A percentile compares a stretch with the other conserved stretches of the same genome.
Evolutionary conservation across 2,329 filamentous ascomycete species (phyloP).

Genomic region (Apiospora pterosperma): DNA sequence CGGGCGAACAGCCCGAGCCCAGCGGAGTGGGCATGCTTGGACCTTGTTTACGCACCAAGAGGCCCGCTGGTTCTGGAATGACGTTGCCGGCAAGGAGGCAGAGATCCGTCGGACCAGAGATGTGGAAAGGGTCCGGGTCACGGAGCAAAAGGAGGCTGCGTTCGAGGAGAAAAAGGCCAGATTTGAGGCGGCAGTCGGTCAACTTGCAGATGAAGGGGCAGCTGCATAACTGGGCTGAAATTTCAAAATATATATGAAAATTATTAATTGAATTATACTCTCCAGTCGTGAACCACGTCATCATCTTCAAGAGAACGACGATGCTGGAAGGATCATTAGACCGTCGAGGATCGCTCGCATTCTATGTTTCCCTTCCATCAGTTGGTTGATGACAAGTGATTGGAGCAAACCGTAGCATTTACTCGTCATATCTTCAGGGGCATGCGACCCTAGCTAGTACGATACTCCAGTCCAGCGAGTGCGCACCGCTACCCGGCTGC

Average conservation of each 20-base stretch:
- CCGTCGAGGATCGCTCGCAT: too few species aligned
- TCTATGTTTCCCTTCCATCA: too few species aligned
- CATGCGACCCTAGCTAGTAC: too few species aligned
- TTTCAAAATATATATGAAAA: background rate
- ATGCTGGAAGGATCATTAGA: too few species aligned
- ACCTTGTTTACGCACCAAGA: slow-evolving; percentile 80
- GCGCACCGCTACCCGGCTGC: background rate
- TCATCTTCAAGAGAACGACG: too few species aligned
- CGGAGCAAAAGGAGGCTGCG: slow-evolving; percentile 23
- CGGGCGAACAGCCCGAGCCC: slow-evolving; percentile 83
- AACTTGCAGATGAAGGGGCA: background rate
- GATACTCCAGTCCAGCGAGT: background rate
- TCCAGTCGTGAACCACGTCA: too few species aligned
- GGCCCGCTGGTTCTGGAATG: slow-evolving; percentile 88
- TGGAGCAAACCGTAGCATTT: too few species aligned
- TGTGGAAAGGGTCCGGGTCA: slow-evolving; percentile 46
- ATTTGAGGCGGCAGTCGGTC: background rate
- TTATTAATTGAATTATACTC: background rate
- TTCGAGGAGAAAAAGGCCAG: background rate
- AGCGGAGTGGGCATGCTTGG: slow-evolving; percentile 74
- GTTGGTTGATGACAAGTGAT: too few species aligned
- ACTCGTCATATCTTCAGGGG: too few species aligned
- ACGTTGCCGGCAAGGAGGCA: slow-evolving; percentile 60
- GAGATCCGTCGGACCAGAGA: slow-evolving; percentile 39
- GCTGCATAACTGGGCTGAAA: background rate